Conservation (phyloP, 2,329 filamentous ascomycete genomes). For the Talaromyces sp. region DNA sequence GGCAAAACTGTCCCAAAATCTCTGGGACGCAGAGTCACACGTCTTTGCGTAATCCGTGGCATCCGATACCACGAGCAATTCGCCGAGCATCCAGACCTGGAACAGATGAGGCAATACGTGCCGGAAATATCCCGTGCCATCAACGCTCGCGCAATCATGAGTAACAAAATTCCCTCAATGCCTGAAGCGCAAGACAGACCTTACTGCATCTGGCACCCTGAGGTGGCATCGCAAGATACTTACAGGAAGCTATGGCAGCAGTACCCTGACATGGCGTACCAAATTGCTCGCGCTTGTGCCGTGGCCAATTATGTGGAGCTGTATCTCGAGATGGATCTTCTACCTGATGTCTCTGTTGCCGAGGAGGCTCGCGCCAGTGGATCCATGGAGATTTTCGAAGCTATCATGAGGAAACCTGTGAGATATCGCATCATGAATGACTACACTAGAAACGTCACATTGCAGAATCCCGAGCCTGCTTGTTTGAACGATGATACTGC, state of each 20-base stretch:
- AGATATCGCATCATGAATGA: slow-evolving; percentile 43
- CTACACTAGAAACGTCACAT: slow-evolving; percentile 25
- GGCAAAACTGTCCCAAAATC: not conserved
- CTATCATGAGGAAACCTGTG: slow-evolving; percentile 30
- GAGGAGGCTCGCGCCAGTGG: slow-evolving; percentile 42
- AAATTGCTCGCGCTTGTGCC: slow-evolving; percentile 44
- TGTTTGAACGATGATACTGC: not conserved
- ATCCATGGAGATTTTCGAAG: slow-evolving; percentile 31
- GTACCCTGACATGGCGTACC: slow-evolving; percentile 35
- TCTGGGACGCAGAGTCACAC: not conserved
- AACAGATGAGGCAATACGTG: slow-evolving; percentile 1
- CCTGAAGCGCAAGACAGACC: slow-evolving; percentile 12
- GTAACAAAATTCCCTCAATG: slow-evolving; percentile 20
- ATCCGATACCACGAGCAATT: slow-evolving; percentile 1
- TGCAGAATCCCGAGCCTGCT: not conserved
- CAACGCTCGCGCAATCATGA: slow-evolving; percentile 22
- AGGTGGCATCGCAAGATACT: slow-evolving; percentile 15
- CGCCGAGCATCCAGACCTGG: not conserved
- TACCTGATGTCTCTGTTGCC: slow-evolving; percentile 43
- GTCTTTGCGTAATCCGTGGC: slow-evolving; percentile 2
- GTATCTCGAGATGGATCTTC: slow-evolving; percentile 38
- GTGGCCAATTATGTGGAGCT: slow-evolving; percentile 39
- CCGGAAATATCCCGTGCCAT: slow-evolving; percentile 21
- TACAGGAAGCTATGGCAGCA: slow-evolving; percentile 17
- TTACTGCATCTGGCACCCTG: slow-evolving; percentile 23